Percentiles rank a stretch among this genome's conserved stretches.
Conservation (phyloP, 1,139 yeast species). For the Candida dubliniensis region DNA sequence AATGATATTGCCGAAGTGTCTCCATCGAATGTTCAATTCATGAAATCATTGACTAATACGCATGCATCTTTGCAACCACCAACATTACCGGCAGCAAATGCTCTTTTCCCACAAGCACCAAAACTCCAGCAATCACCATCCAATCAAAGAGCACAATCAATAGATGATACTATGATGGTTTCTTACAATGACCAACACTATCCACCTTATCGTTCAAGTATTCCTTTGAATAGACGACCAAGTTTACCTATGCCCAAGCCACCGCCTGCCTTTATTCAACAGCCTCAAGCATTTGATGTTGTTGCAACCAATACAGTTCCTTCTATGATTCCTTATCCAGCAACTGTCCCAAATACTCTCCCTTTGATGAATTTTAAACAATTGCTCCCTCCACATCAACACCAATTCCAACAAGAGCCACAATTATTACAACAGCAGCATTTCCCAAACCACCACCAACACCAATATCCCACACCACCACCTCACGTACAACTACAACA, state of each 20-base stretch:
- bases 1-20: background rate
- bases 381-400: background rate
- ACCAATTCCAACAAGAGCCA: background rate
- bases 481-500: constrained; percentile 6
- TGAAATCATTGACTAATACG: constrained; percentile 1
- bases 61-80: background rate
- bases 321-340: background rate
- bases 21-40: background rate
- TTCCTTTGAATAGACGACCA: constrained; percentile 1
- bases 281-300: background rate
- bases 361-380: background rate
- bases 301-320: background rate
- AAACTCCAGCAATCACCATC: too few relatives aligned
- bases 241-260: constrained; percentile 1
- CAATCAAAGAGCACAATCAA: constrained; percentile 1
- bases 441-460: background rate
- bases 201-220: background rate
- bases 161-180: constrained; percentile 3
- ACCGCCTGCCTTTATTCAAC: constrained; percentile 1
- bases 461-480: background rate
- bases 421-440: constrained; percentile 2
- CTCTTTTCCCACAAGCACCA: background rate
- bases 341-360: background rate
- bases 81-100: background rate
- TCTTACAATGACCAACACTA: constrained; percentile 1